Evolutionary conservation across 106 monocot species (phyloP), one percentile per base, ranked within the genome.

Genomic region (Xerophyta viscosa): DNA sequence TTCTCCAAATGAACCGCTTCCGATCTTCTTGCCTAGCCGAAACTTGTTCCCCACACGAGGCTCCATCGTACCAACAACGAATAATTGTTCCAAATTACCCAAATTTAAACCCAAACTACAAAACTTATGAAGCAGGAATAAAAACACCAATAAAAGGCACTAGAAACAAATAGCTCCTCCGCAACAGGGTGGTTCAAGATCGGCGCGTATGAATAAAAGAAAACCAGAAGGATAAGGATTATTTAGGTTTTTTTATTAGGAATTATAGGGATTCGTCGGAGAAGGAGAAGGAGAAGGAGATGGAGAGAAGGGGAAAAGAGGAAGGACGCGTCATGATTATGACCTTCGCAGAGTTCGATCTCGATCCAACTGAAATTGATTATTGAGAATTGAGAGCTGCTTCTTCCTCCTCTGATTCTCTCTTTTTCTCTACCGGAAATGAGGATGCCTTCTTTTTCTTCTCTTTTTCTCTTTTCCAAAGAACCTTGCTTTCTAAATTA

Each of bases 1-100:
- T 75, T 85, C 91, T 41, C 91, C 91, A 66, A 91, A 91, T 2
- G 85, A 91, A 22, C 91, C 91, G 74, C 91, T 78, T 54, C 91
- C 91, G 66, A 91, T 85, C 77, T 91, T 91, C 37, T 78, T 70
- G 28, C 85, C 91, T 26, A 91, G 81, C 58, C 77, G 56, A 63
- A 71, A 91, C 55, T 91, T 91, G 59, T 75, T 85, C 27, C 81
- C 91, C 21, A 91, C 66, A 37, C 81, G 77, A 46, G 81, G 72
- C 59, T 91, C 91, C 91, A 91, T 91, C 53, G 25, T 25, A 1
- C n/a, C 33, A 49, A 54, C 22, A 25, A 52, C 27, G 48, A 24
- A 37, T 10, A 50, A 51, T n/a, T 17, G 29, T 12, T 12, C 39
- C 10, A 2, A 12, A 15, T 15, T 39, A 39, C 3, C 39, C 39